These are phyloP conservation scores for Pseudozyma tsukubaensis DNA, from an alignment of 1,284 basidiomycete genomes.

Conservation along the genomic window DNA sequence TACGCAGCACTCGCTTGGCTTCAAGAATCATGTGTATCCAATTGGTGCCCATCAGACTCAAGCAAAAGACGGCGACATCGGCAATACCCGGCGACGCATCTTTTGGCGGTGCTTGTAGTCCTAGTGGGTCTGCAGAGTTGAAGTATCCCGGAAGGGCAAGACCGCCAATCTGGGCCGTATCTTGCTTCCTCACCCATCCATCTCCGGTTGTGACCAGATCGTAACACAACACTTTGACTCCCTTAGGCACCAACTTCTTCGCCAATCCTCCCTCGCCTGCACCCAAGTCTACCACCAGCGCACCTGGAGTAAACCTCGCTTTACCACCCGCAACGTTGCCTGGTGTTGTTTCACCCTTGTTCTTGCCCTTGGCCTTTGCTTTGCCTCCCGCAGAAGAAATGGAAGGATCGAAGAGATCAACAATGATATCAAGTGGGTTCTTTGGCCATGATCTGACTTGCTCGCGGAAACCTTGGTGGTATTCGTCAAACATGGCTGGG, in stretches of 20 bases:
- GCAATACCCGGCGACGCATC: slow-evolving; percentile 73
- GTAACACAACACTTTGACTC: slow-evolving; percentile 78
- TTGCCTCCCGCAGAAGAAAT: neutral
- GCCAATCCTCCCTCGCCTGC: slow-evolving; percentile 94
- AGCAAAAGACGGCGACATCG: slow-evolving; percentile 90
- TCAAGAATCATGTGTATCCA: slow-evolving; percentile 92
- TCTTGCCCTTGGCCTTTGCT: slow-evolving; percentile 14
- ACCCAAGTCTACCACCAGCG: slow-evolving; percentile 90
- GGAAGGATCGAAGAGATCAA: slow-evolving; percentile 35
- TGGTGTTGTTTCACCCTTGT: neutral
- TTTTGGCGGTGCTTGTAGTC: slow-evolving; percentile 1
- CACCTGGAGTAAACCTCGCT: slow-evolving; percentile 70
- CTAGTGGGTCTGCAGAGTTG: slow-evolving; percentile 19
- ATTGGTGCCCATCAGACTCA: slow-evolving; percentile 97
- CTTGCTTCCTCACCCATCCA: slow-evolving; percentile 70
- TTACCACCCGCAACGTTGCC: slow-evolving; percentile 4
- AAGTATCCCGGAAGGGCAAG: slow-evolving; percentile 52
- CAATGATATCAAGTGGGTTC: slow-evolving; percentile 66
- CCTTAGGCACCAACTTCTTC: slow-evolving; percentile 62
- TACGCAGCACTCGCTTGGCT: slow-evolving; percentile 84
- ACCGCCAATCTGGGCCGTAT: slow-evolving; percentile 51
- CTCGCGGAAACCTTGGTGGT: slow-evolving; percentile 67
- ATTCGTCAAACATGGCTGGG: slow-evolving; percentile 59
- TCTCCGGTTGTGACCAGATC: slow-evolving; percentile 81
- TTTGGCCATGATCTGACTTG: slow-evolving; percentile 67